Percentiles rank a stretch among this genome's conserved stretches.
phyloP scores from a whole-genome alignment of 306 rosid species.

The Cucumis sativus region DNA sequence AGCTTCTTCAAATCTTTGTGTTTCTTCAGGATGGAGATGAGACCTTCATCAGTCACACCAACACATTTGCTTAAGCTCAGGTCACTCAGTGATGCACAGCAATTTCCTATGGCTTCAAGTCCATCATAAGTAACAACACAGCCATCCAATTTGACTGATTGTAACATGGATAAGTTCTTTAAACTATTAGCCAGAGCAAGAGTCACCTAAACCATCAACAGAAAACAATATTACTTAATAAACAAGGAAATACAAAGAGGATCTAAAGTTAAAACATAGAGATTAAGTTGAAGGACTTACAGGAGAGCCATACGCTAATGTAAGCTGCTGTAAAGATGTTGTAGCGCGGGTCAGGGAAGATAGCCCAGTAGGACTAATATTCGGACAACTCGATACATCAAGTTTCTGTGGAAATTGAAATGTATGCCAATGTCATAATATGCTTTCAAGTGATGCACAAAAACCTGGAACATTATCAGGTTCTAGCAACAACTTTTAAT shows the following conservation, averaged over 20 bases:
- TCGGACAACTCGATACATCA: constrained; percentile 74
- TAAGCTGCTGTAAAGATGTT: constrained; percentile 44
- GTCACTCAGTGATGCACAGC: constrained; percentile 51
- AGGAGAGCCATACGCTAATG: constrained; percentile 61
- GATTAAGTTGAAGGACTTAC: constrained; percentile 31
- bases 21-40: constrained; percentile 52
- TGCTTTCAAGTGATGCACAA: background rate
- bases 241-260: constrained; percentile 10
- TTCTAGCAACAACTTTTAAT: background rate
- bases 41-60: constrained; percentile 77
- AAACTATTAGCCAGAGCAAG: constrained; percentile 55
- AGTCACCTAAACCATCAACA: constrained; percentile 54
- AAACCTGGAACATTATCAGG: background rate
- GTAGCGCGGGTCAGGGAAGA: constrained; percentile 43
- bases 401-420: constrained; percentile 52
- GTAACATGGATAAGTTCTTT: constrained; percentile 50
- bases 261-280: background rate
- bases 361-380: constrained; percentile 50
- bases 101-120: constrained; percentile 66
- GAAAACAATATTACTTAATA: background rate
- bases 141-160: constrained; percentile 66
- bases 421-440: background rate
- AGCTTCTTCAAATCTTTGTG: constrained; percentile 70
- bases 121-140: constrained; percentile 53
- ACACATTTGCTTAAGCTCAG: constrained; percentile 80